phyloP scores from a whole-genome alignment of 768 basidiomycete genomes.

The Suillus occidentalis region DNA sequence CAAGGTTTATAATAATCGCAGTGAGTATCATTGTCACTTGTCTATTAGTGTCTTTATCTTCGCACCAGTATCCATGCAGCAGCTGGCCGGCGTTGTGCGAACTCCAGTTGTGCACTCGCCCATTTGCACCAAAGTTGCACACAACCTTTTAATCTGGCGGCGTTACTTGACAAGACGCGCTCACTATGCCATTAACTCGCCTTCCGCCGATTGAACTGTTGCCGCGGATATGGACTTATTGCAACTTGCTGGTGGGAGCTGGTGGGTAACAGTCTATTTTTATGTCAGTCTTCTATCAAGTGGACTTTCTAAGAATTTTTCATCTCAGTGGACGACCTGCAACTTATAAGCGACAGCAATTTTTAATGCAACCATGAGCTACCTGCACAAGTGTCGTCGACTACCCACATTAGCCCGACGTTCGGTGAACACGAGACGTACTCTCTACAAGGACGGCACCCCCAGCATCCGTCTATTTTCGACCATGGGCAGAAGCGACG shows the following conservation, averaged over 20 bases:
- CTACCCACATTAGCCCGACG: not conserved
- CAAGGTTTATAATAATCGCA: not conserved
- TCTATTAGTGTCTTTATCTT: too few species aligned
- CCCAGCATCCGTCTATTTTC: constrained; percentile 8
- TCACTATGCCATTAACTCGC: not conserved
- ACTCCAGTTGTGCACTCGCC: not conserved
- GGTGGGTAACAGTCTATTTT: not conserved
- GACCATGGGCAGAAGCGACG: not conserved
- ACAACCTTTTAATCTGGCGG: not conserved
- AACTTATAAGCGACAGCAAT: not conserved
- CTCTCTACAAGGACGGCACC: too few species aligned
- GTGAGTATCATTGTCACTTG: too few species aligned
- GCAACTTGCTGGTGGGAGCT: not conserved
- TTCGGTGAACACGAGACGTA: not conserved
- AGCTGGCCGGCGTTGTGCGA: not conserved
- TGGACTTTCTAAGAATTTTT: not conserved
- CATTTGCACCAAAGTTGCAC: not conserved
- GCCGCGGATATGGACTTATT: not conserved
- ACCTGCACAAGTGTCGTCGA: not conserved
- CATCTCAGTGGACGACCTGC: not conserved
- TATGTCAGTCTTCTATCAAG: not conserved
- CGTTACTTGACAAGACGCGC: not conserved
- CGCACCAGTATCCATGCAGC: too few species aligned
- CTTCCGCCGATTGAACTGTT: not conserved
- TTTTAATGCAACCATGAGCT: not conserved